Base-by-base conservation (phyloP, 2,329 filamentous ascomycete genomes). In the Exophiala bonariae region DNA sequence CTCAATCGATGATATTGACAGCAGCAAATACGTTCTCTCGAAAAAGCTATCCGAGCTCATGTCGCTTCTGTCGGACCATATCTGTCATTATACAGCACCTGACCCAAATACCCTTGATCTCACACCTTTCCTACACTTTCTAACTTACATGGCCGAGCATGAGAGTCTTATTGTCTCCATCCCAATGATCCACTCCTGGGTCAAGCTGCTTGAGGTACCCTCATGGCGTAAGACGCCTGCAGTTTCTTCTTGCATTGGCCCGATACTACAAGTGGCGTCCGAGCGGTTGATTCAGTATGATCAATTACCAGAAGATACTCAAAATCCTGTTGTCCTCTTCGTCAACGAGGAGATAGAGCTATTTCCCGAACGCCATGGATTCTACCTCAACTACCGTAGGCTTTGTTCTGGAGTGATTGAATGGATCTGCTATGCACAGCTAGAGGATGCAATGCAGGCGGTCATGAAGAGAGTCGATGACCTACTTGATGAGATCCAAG, bases 31-130 rank as follows among this genome's bases (percentile, higher is more conserved):
- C 65, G 83, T 89, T 45, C 83, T 96, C 58, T 83, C 88, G 32
- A 97, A 97, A 72, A 96, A 95, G 68, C 81, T 97, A 37, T 90
- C 91, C 1, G 93, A 99, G 80, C 82, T 96, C 73, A 75, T 96
- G 8, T 92, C 91, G 18, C 88, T 87, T 60, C 75, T 96, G 13
- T 89, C 87, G 14, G 86, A 87, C 55, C 92, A 91, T 61, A 78
- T 96, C 50, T 88, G 93, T 60, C 82, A 87, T 52, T 89, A 88
- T 56, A 85, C 85, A 51, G 74, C 80, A 20, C 74, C 81, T 35
- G 74, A 92, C 28, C 83, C 86, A 49, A 77, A 68, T 64, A 75
- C 76, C 28, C 73, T 83, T 44, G 85, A 93, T 62, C 75, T 92
- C 10, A 77, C 83, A 26, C 83, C 82, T 4, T 88, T 97, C 58